phyloP scores from a whole-genome alignment of 2,329 filamentous ascomycete species.

The Hypoxylon sp. region DNA sequence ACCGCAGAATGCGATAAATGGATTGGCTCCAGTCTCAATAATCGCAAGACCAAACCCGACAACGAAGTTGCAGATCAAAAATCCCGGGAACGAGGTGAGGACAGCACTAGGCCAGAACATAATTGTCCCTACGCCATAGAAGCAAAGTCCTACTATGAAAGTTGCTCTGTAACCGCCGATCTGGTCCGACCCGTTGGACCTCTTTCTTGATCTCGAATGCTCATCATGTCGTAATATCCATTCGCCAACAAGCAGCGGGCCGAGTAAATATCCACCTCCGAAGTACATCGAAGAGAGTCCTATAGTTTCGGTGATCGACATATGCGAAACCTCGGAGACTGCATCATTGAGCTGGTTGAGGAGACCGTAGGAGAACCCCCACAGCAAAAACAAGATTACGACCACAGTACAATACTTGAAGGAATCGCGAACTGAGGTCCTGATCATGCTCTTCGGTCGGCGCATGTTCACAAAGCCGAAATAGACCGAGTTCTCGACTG shows the following conservation, averaged over 20 bases:
- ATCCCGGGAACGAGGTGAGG: slow-evolving; percentile 81
- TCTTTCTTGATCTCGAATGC: slow-evolving; percentile 65
- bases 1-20: slow-evolving; percentile 79
- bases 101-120: slow-evolving; percentile 89
- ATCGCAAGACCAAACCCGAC: slow-evolving; percentile 83
- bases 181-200: slow-evolving; percentile 55
- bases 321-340: slow-evolving; percentile 73
- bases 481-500: slow-evolving; percentile 67
- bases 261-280: slow-evolving; percentile 77
- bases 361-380: slow-evolving; percentile 92
- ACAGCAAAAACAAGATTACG: slow-evolving; percentile 86
- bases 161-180: slow-evolving; percentile 82
- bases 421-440: slow-evolving; percentile 74
- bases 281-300: slow-evolving; percentile 81
- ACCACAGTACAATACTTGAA: slow-evolving; percentile 81
- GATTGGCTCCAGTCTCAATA: slow-evolving; percentile 85
- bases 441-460: slow-evolving; percentile 78
- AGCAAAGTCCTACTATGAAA: slow-evolving; percentile 81
- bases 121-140: slow-evolving; percentile 83
- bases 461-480: slow-evolving; percentile 84
- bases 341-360: slow-evolving; percentile 84
- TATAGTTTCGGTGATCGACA: slow-evolving; percentile 73
- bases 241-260: slow-evolving; percentile 77
- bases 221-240: slow-evolving; percentile 79
- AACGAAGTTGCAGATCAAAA: slow-evolving; percentile 80